phyloP scores from a whole-genome alignment of 768 basidiomycete species.

The Sporobolomyces pararoseus region DNA sequence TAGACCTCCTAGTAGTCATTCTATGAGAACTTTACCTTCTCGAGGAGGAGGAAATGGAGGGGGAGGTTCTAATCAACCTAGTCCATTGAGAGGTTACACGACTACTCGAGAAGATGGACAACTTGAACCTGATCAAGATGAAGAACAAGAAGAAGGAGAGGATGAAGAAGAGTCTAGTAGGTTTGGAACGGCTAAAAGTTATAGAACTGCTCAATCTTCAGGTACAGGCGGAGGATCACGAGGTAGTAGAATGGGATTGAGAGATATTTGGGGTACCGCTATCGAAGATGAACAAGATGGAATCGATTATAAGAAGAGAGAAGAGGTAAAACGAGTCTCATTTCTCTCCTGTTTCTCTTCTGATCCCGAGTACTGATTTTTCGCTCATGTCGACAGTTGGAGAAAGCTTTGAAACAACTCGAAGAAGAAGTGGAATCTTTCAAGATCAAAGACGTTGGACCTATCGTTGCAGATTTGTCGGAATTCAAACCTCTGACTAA shows the following conservation, averaged over 20 bases:
- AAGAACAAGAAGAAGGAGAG: not conserved
- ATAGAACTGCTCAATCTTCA: conserved; percentile 11
- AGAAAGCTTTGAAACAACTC: conserved; percentile 6
- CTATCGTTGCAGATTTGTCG: conserved; percentile 20
- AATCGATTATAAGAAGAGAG: not conserved
- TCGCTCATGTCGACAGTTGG: conserved; percentile 17
- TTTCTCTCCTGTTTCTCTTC: not conserved
- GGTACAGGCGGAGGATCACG: not conserved
- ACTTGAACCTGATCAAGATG: not conserved
- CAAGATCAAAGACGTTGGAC: conserved; percentile 12
- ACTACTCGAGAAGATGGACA: too few relatives aligned
- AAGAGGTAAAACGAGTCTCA: conserved; percentile 1
- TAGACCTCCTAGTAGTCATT: conserved; percentile 27
- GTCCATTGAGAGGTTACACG: not conserved
- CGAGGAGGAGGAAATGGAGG: not conserved
- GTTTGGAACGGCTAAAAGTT: conserved; percentile 20
- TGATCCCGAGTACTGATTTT: not conserved
- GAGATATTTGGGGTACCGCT: conserved; percentile 7
- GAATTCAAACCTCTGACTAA: conserved; percentile 10
- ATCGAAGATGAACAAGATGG: not conserved
- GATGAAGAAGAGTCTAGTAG: not conserved
- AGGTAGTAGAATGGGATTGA: not conserved
- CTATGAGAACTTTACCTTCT: conserved; percentile 23
- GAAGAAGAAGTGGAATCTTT: conserved; percentile 16
- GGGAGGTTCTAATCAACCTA: not conserved